phyloP scores from a whole-genome alignment of 495 filamentous ascomycete genomes.

The Penicillium coffeae region DNA sequence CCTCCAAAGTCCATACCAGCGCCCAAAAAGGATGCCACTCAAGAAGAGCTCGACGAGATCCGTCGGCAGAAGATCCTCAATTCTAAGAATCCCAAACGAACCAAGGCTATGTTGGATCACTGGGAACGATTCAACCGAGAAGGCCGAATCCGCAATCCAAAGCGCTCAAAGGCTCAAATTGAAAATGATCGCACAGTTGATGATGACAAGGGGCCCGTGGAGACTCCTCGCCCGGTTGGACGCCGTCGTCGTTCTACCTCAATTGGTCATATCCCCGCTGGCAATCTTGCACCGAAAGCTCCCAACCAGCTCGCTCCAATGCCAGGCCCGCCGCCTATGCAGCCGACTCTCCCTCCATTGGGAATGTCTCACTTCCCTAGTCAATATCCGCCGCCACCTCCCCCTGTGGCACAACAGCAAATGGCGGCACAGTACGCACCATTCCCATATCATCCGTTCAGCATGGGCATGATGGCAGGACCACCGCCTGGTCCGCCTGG shows the following conservation, averaged over 20 bases:
- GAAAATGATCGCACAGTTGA: constrained; percentile 32
- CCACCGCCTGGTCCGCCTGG: not conserved
- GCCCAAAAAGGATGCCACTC: constrained; percentile 10
- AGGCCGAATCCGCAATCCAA: constrained; percentile 43
- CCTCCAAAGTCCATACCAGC: not conserved
- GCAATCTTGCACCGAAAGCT: constrained; percentile 26
- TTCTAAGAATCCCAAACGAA: constrained; percentile 48
- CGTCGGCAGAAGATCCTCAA: constrained; percentile 39
- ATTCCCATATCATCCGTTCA: constrained; percentile 22
- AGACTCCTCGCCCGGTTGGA: constrained; percentile 5
- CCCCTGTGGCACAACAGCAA: constrained; percentile 15
- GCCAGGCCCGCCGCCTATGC: constrained; percentile 13
- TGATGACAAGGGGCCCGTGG: constrained; percentile 20
- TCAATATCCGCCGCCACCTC: constrained; percentile 3
- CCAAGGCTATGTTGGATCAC: constrained; percentile 48
- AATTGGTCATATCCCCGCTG: constrained; percentile 15
- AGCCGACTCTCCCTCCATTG: constrained; percentile 18
- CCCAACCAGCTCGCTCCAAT: constrained; percentile 17
- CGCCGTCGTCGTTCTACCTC: constrained; percentile 22
- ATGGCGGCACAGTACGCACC: constrained; percentile 25
- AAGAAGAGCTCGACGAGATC: constrained; percentile 31
- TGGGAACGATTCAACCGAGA: constrained; percentile 45
- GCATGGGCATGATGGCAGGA: constrained; percentile 10
- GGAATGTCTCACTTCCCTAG: constrained; percentile 16
- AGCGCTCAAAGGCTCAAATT: constrained; percentile 47